A percentile compares a stretch with the other conserved stretches of the same genome.
phyloP scores from a whole-genome alignment of 2,329 filamentous ascomycete species.

The Fusarium cicatricum region DNA sequence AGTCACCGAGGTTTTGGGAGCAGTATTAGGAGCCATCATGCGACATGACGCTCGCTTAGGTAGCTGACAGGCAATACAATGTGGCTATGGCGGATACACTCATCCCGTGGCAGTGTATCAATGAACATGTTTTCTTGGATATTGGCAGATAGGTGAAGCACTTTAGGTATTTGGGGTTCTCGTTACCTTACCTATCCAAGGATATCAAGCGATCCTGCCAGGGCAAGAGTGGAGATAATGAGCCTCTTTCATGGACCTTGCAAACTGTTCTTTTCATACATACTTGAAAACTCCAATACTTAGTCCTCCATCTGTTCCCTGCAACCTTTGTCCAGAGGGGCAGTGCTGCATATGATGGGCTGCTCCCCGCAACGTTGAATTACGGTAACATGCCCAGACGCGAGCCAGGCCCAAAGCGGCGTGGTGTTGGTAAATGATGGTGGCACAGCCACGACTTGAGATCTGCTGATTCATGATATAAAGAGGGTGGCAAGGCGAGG shows the following conservation, averaged over 20 bases:
- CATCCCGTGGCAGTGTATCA: too few species aligned
- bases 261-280: too few species aligned
- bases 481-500: constrained; percentile 2
- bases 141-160: too few species aligned
- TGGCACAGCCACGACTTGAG: constrained; percentile 29
- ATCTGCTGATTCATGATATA: constrained; percentile 6
- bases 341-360: constrained; percentile 9
- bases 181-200: too few species aligned
- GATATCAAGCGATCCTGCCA: too few species aligned
- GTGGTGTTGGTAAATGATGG: constrained; percentile 15
- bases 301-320: neutral
- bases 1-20: neutral
- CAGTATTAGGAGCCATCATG: neutral
- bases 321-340: constrained; percentile 8
- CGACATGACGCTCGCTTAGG: neutral
- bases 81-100: constrained; percentile 1
- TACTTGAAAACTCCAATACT: too few species aligned
- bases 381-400: neutral
- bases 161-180: too few species aligned
- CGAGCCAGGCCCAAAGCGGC: constrained; percentile 22
- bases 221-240: too few species aligned
- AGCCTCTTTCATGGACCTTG: too few species aligned
- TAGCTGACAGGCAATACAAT: constrained; percentile 5
- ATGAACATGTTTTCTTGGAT: neutral
- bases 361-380: neutral